A percentile compares a stretch with the other conserved stretches of the same genome.
Conservation (phyloP, 352 stramenopile species). For the Plasmopara viticola region DNA sequence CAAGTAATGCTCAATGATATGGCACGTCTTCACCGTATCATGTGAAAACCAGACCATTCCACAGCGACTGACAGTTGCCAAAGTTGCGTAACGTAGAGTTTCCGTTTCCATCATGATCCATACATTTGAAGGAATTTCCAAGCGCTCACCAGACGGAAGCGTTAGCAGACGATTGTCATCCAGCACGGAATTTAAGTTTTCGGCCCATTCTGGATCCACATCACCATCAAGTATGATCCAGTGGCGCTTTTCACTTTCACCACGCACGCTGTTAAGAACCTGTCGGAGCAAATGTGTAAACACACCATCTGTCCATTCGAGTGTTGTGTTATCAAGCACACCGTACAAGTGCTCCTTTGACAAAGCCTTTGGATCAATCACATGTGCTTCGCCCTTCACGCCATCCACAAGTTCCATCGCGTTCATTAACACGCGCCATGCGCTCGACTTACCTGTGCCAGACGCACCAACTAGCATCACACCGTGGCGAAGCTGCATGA, state of each 20-base stretch:
- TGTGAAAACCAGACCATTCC: constrained; percentile 99
- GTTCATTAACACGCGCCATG: constrained; percentile 91
- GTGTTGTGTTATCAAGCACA: constrained; percentile 97
- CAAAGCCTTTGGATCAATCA: constrained; percentile 99
- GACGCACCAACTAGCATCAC: constrained; percentile 98
- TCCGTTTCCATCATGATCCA: constrained; percentile 99
- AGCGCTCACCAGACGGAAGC: constrained; percentile 96
- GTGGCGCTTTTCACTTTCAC: constrained; percentile 93
- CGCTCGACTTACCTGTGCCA: constrained; percentile 95
- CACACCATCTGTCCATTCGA: constrained; percentile 99
- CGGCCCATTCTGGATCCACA: constrained; percentile 99
- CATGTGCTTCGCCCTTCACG: constrained; percentile 94
- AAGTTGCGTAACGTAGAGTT: constrained; percentile 96
- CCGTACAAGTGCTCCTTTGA: constrained; percentile 98
- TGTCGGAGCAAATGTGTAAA: constrained; percentile 97
- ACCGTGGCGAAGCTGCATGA: constrained; percentile 95
- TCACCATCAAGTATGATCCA: constrained; percentile 99
- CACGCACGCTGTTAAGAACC: constrained; percentile 96
- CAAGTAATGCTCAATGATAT: constrained; percentile 89
- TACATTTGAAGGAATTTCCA: constrained; percentile 98
- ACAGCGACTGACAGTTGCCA: constrained; percentile 99
- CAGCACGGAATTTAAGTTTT: constrained; percentile 99
- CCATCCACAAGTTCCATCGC: constrained; percentile 93
- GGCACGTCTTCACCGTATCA: constrained; percentile 90
- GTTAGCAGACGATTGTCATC: constrained; percentile 99